A percentile compares a stretch with the other conserved stretches of the same genome.
These are phyloP conservation scores for Astrothelium subdiscretum DNA, from an alignment of 495 filamentous ascomycete genomes.

Conservation along the genomic window DNA sequence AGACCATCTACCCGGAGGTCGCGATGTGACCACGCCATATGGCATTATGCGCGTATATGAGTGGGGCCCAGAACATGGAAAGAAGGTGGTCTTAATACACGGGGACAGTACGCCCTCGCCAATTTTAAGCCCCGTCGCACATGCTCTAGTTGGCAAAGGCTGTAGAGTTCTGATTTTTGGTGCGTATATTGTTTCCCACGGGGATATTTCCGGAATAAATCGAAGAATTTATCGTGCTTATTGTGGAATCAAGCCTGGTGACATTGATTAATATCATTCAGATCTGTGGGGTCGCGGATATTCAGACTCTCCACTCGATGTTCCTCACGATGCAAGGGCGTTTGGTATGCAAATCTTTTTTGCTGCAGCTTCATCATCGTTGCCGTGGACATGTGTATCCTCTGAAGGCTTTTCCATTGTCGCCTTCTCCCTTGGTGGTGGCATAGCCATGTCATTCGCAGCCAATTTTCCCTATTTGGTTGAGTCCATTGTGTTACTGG, in stretches of 20 bases:
- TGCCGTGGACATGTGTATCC: slow-evolving; percentile 8
- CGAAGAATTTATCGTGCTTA: neutral
- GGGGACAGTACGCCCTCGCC: neutral
- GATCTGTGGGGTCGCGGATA: slow-evolving; percentile 23
- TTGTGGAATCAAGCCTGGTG: neutral
- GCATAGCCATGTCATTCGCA: slow-evolving; percentile 12
- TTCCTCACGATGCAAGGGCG: slow-evolving; percentile 6
- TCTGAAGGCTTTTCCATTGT: slow-evolving; percentile 13
- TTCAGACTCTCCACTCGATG: slow-evolving; percentile 16
- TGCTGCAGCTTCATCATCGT: slow-evolving; percentile 7
- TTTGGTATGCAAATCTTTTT: slow-evolving; percentile 8
- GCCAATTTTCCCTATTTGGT: slow-evolving; percentile 9
- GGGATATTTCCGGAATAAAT: too few relatives aligned
- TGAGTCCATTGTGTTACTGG: slow-evolving; percentile 8
- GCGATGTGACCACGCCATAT: neutral
- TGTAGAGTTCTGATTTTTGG: neutral
- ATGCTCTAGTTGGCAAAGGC: neutral
- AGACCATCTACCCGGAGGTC: neutral
- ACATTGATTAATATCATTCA: slow-evolving; percentile 11
- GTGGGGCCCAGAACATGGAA: neutral
- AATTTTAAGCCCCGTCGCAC: neutral
- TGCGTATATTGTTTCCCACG: neutral
- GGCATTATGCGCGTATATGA: neutral
- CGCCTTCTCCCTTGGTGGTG: slow-evolving; percentile 13
- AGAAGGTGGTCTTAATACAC: neutral